Percentiles rank a stretch among this genome's conserved stretches.
These are phyloP conservation scores for Camelina sativa DNA, from an alignment of 345 rosid genomes.

Conservation along the genomic window DNA sequence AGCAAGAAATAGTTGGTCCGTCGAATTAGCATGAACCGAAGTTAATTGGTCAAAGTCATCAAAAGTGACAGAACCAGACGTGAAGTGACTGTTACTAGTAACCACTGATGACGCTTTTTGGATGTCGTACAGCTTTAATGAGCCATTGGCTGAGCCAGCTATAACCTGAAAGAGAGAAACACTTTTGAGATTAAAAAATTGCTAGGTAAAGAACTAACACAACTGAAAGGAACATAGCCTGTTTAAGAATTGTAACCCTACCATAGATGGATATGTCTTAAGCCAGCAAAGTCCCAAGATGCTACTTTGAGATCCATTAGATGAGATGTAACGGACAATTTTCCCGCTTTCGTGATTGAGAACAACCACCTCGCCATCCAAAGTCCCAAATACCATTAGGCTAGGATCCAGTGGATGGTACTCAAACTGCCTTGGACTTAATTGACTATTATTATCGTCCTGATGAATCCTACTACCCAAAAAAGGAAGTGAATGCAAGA, in stretches of 20 bases:
- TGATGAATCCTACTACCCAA: conserved; percentile 44
- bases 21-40: conserved; percentile 88
- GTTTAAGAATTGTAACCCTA: conserved; percentile 21
- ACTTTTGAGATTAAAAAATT: not conserved
- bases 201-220: conserved; percentile 17
- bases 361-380: conserved; percentile 92
- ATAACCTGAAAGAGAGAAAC: conserved; percentile 62
- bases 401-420: conserved; percentile 82
- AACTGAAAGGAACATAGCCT: conserved; percentile 5
- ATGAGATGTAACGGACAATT: conserved; percentile 71
- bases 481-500: conserved; percentile 65
- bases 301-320: conserved; percentile 74
- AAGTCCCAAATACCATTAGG: conserved; percentile 88
- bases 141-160: conserved; percentile 95
- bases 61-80: conserved; percentile 63
- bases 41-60: conserved; percentile 91
- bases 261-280: conserved; percentile 80
- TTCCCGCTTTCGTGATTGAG: conserved; percentile 88
- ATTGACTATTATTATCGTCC: conserved; percentile 52
- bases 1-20: conserved; percentile 86
- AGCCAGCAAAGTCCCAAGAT: conserved; percentile 98
- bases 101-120: conserved; percentile 52
- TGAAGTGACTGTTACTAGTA: conserved; percentile 37
- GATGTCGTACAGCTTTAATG: conserved; percentile 76
- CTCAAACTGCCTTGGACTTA: conserved; percentile 95